Conservation (phyloP, 257 asterid species). For the Scutellaria barbata region DNA sequence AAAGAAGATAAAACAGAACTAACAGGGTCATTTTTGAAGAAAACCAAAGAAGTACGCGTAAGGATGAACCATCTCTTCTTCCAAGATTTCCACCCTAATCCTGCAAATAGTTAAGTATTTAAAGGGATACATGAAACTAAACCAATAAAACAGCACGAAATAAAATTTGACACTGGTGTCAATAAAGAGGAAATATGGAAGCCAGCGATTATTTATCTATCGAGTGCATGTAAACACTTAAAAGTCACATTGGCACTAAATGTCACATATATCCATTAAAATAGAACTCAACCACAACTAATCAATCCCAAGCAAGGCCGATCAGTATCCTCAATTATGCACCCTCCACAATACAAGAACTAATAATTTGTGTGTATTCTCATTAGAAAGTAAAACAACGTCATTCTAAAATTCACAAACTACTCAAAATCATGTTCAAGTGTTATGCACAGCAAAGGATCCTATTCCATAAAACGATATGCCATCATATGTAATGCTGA, state of each 20-base stretch:
- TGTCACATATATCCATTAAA: slow-evolving; percentile 20
- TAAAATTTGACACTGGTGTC: not conserved
- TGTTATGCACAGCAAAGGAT: too few species aligned
- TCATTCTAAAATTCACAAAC: too few species aligned
- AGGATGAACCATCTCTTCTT: slow-evolving; percentile 98
- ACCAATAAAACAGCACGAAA: not conserved
- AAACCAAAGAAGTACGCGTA: slow-evolving; percentile 95
- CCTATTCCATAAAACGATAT: not conserved
- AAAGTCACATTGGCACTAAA: slow-evolving; percentile 8
- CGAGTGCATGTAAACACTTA: slow-evolving; percentile 7
- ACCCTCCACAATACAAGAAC: too few species aligned
- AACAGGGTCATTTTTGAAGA: slow-evolving; percentile 98
- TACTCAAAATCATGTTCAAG: too few species aligned
- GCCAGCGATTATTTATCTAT: slow-evolving; percentile 10
- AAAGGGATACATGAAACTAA: slow-evolving; percentile 30
- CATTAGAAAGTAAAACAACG: too few species aligned
- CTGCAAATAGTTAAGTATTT: slow-evolving; percentile 59
- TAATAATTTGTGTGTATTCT: too few species aligned
- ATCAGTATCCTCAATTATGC: not conserved
- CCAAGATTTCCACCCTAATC: slow-evolving; percentile 99
- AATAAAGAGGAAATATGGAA: slow-evolving; percentile 20
- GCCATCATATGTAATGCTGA: slow-evolving; percentile 23
- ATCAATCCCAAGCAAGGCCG: slow-evolving; percentile 2
- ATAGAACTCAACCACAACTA: slow-evolving; percentile 8
- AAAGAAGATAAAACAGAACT: slow-evolving; percentile 29